A percentile compares a stretch with the other conserved stretches of the same genome.
Conservation (phyloP, 2,329 filamentous ascomycete species). For the Fusarium neocosmosporiellum region DNA sequence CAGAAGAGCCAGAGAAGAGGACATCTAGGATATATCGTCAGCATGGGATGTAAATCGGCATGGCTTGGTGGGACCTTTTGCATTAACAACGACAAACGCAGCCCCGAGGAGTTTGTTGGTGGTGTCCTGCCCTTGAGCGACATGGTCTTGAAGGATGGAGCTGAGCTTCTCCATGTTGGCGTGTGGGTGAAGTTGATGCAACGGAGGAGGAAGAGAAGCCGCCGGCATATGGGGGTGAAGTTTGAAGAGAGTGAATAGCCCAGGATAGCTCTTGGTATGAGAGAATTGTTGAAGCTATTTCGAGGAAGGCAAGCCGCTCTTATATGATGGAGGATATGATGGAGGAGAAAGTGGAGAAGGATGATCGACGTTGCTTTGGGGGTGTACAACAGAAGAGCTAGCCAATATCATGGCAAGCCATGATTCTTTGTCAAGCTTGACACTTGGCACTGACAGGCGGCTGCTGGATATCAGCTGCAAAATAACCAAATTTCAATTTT, state of each 20-base stretch:
- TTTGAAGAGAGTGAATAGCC: too few relatives aligned
- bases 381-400: background rate
- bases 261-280: background rate
- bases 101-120: conserved; percentile 51
- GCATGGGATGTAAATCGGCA: background rate
- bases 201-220: background rate
- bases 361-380: background rate
- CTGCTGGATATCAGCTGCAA: background rate
- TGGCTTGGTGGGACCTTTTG: conserved; percentile 40
- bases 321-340: background rate
- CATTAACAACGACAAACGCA: conserved; percentile 49
- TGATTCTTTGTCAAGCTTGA: background rate
- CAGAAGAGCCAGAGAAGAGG: conserved; percentile 51
- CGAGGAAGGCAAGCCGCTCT: background rate
- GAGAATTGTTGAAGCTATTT: background rate
- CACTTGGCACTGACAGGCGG: background rate
- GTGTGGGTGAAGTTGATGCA: background rate
- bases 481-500: background rate
- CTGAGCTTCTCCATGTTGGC: conserved; percentile 44
- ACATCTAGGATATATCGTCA: conserved; percentile 39
- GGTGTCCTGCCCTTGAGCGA: conserved; percentile 44
- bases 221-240: too few relatives aligned
- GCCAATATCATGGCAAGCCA: background rate
- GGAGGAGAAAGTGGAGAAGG: background rate
- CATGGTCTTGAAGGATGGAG: conserved; percentile 46